phyloP scores from a whole-genome alignment of 768 basidiomycete species.

The Tulasnella sp. region DNA sequence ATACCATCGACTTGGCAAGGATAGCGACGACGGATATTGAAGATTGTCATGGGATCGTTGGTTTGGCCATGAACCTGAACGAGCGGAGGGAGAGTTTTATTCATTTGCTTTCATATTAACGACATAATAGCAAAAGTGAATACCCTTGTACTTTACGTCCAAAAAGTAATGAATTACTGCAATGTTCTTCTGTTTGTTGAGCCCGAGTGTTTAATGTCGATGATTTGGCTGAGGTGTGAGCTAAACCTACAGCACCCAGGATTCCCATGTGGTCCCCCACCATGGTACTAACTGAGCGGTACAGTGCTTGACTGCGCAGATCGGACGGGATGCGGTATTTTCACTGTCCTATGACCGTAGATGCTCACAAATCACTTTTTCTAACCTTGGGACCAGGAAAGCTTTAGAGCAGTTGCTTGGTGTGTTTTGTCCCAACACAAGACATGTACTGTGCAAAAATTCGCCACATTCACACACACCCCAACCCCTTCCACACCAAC shows the following conservation, averaged over 20 bases:
- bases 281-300: not conserved
- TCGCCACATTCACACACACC: too few species aligned
- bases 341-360: not conserved
- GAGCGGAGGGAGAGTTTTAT: not conserved
- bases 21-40: constrained; percentile 10
- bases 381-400: too few species aligned
- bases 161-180: not conserved
- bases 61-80: constrained; percentile 1
- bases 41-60: constrained; percentile 7
- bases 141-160: not conserved
- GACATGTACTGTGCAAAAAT: too few species aligned
- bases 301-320: not conserved
- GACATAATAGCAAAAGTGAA: not conserved
- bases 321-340: not conserved
- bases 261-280: not conserved
- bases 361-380: not conserved
- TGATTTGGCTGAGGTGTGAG: not conserved
- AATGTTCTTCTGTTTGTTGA: not conserved
- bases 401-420: too few species aligned
- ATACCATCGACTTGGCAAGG: not conserved
- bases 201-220: not conserved
- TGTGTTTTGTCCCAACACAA: too few species aligned
- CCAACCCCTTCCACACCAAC: too few species aligned
- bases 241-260: not conserved
- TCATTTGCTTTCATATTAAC: constrained; percentile 7